Evolutionary conservation across 345 rosid genomes (phyloP).

Genomic region (Heritiera fomes): DNA sequence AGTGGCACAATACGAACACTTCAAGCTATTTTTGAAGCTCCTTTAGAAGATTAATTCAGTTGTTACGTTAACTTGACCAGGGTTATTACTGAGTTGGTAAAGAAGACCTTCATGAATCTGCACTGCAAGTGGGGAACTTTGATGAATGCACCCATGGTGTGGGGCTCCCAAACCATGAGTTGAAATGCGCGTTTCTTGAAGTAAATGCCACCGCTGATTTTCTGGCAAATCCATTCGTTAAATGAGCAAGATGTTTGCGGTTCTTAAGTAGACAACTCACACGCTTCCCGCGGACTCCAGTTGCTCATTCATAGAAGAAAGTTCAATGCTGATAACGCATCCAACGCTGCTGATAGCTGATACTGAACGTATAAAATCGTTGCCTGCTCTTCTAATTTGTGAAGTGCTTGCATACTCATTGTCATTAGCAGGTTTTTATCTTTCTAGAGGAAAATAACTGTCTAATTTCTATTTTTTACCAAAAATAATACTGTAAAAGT

Average conservation of each 20-base stretch:
- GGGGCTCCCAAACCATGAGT: background rate
- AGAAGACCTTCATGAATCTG: background rate
- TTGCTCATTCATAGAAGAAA: background rate
- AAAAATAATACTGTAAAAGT: background rate
- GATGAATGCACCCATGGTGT: background rate
- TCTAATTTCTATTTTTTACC: background rate
- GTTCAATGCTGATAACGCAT: background rate
- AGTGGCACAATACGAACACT: too few relatives aligned
- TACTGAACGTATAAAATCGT: background rate
- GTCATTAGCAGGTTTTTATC: background rate
- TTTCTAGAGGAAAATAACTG: background rate
- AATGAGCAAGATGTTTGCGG: background rate
- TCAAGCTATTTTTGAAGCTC: too few relatives aligned
- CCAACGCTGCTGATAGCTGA: background rate
- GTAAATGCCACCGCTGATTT: background rate
- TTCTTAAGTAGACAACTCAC: background rate
- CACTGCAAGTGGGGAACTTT: background rate
- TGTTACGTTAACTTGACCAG: background rate
- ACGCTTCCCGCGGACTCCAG: background rate
- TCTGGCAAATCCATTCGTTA: background rate
- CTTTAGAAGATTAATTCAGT: background rate
- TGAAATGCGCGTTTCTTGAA: background rate
- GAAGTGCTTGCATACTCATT: background rate
- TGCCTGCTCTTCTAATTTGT: background rate
- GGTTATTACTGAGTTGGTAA: background rate